phyloP scores from a whole-genome alignment of 176 grass and related monocot species.

The Hordeum vulgare region DNA sequence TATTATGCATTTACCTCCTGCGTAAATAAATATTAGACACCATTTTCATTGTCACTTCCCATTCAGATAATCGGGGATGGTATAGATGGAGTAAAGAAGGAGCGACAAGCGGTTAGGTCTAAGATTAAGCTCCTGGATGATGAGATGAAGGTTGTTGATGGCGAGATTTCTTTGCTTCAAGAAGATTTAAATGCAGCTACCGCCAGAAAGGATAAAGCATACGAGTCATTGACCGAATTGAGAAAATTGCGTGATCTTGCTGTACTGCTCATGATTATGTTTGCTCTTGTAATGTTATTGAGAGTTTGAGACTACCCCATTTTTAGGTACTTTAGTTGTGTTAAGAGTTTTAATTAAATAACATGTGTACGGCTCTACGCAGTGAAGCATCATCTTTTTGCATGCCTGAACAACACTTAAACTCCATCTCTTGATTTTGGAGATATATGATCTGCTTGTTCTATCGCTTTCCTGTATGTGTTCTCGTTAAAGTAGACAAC shows the following conservation, averaged over 20 bases:
- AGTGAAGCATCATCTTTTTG: no score
- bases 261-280: slow-evolving; percentile 15
- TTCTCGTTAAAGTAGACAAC: background rate
- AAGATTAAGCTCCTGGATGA: slow-evolving; percentile 66
- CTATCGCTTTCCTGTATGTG: background rate
- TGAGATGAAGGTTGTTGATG: slow-evolving; percentile 37
- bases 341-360: slow-evolving; percentile 10
- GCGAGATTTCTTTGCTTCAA: slow-evolving; percentile 37
- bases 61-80: slow-evolving; percentile 42
- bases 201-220: slow-evolving; percentile 55
- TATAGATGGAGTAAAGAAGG: slow-evolving; percentile 62
- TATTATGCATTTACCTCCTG: slow-evolving; percentile 7
- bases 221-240: slow-evolving; percentile 38
- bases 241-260: slow-evolving; percentile 38
- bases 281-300: background rate
- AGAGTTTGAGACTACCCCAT: background rate
- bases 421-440: no score
- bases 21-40: background rate
- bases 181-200: slow-evolving; percentile 41
- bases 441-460: no score
- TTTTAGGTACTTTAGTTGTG: background rate
- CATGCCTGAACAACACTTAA: no score
- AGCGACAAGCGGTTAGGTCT: slow-evolving; percentile 50
- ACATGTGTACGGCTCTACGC: background rate
- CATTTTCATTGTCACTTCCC: slow-evolving; percentile 10